Evolutionary conservation across 768 basidiomycete genomes (phyloP), one percentile per base, ranked within the genome.

Genomic region (Lactifluus subvellereus): DNA sequence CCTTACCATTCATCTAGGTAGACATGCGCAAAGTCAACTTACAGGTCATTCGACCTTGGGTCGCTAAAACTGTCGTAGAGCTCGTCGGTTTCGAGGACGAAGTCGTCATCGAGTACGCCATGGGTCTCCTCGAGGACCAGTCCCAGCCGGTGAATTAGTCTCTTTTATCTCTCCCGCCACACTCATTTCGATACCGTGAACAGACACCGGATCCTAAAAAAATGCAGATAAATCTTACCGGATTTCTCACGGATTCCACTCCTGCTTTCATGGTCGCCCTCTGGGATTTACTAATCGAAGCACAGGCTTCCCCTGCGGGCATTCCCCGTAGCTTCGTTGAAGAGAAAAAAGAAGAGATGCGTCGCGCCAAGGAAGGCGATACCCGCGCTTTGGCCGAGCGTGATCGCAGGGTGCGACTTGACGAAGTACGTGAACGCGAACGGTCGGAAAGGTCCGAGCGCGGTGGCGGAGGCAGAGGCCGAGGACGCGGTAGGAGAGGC

Each of bases 21-120:
- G 95, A 98, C 73, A 89, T 95, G 84, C 84, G 91, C 40, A 95
- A 98, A 80, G 94, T 98, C 64, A 97, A 98, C 73, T 69, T 98
- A 64, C 79, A 82, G 18, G 94, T 98, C 68, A 90, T 99, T 71
- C 81, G 91, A 62, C 92, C 94, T 3, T 99, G 97, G 97, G 87
- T 98, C 64, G 89, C 91, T 14, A 94, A 93, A 80, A 90, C 91
- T 74, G 88, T 97, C 60, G 83, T 89, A 3, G 91, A 94, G 61
- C 81, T 97, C 22, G 84, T 94, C 48, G 93, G 95, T 2, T 85
- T 98, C 42, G 97, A 99, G 70, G 97, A 99, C 74, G 97, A 99
- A 72, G 87, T 99, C 48, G 88, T 98, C 47, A 86, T 98, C 33
- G 96, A 98, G 71, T 98, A 97, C 71, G 93, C 94, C 18, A 92